Percentiles rank a stretch among this genome's conserved stretches.
These are phyloP conservation scores for Phytophthora fragariaefolia DNA, from an alignment of 352 stramenopile species.

Conservation along the genomic window DNA sequence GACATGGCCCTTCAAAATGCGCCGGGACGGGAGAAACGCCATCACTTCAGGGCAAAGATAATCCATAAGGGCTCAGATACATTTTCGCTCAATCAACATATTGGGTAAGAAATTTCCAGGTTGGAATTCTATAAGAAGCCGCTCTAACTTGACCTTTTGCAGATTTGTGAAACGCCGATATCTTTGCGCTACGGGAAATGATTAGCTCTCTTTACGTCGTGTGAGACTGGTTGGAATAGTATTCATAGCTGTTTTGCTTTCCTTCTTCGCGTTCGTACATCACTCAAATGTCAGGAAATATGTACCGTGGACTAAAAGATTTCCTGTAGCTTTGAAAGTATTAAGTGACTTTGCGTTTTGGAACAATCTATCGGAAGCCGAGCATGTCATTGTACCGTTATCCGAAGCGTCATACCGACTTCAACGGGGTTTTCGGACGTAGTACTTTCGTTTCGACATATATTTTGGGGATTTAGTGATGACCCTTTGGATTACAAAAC, in stretches of 20 bases:
- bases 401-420: slow-evolving; percentile 4
- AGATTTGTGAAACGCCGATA: no score
- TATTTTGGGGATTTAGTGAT: not conserved
- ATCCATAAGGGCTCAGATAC: not conserved
- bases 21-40: not conserved
- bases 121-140: no score
- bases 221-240: slow-evolving; percentile 17
- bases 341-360: not conserved
- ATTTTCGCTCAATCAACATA: no score
- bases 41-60: not conserved
- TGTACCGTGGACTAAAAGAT: not conserved
- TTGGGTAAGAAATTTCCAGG: no score
- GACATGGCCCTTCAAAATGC: not conserved
- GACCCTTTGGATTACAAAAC: not conserved
- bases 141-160: no score
- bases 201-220: slow-evolving; percentile 4
- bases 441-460: slow-evolving; percentile 2
- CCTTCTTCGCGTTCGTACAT: slow-evolving; percentile 6
- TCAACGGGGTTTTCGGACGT: not conserved
- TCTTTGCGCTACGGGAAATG: slow-evolving; percentile 13
- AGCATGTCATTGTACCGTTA: not conserved
- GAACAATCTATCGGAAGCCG: not conserved
- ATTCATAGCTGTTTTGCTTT: slow-evolving; percentile 16
- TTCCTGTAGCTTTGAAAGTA: not conserved
- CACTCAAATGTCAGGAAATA: not conserved